A percentile compares a stretch with the other conserved stretches of the same genome.
Conservation (phyloP, 1,284 basidiomycete genomes). For the Melampsora occidentalis region DNA sequence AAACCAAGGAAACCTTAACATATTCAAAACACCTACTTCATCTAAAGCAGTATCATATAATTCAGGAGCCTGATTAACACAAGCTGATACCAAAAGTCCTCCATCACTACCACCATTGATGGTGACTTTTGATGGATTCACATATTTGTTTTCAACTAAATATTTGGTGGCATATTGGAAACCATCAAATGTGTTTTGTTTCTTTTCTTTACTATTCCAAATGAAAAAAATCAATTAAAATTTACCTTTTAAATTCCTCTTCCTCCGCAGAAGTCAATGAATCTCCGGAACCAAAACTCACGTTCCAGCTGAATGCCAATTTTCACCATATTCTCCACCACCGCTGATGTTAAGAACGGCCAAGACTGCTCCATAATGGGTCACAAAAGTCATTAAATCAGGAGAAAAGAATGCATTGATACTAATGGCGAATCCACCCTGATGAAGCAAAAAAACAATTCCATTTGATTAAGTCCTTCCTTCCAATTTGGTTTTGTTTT, state of each 20-base stretch:
- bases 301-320: conserved; percentile 54
- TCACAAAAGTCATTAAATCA: conserved; percentile 70
- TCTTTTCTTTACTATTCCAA: conserved; percentile 30
- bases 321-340: conserved; percentile 79
- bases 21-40: conserved; percentile 76
- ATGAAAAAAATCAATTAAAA: conserved; percentile 17
- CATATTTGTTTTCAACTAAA: conserved; percentile 69
- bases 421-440: conserved; percentile 73
- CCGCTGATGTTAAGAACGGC: conserved; percentile 68
- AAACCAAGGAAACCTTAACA: conserved; percentile 73
- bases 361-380: conserved; percentile 70
- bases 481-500: too few species aligned
- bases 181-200: conserved; percentile 72
- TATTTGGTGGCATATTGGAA: conserved; percentile 69
- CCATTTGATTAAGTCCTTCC: neutral
- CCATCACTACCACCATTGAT: conserved; percentile 75
- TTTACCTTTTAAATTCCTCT: conserved; percentile 62
- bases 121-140: conserved; percentile 68
- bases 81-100: conserved; percentile 74
- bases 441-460: conserved; percentile 49
- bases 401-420: conserved; percentile 71
- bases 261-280: too few species aligned
- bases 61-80: conserved; percentile 72
- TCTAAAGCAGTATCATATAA: conserved; percentile 75
- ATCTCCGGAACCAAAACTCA: too few species aligned